Evolutionary conservation across 2,329 filamentous ascomycete genomes (phyloP).

Genomic region (Aspergillus oerlinghausenensis): DNA sequence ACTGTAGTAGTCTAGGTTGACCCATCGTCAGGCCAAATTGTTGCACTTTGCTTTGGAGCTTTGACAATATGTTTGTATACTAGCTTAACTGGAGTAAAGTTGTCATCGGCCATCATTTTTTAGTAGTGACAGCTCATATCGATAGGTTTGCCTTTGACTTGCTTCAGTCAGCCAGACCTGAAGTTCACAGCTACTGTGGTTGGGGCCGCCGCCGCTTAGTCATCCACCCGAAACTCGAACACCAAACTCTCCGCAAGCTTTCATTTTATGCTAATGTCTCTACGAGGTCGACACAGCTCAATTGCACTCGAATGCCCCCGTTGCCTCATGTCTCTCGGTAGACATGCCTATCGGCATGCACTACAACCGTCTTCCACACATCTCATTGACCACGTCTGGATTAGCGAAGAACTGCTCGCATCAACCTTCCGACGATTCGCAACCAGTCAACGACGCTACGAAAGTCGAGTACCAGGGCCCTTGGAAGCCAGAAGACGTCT

Average conservation of each 20-base stretch:
- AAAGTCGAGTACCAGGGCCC: constrained; percentile 58
- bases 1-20: background rate
- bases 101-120: background rate
- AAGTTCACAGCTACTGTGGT: background rate
- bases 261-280: constrained; percentile 5
- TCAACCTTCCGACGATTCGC: constrained; percentile 47
- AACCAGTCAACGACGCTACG: constrained; percentile 49
- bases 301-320: constrained; percentile 20
- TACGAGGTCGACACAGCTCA: constrained; percentile 8
- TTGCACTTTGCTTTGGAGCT: background rate
- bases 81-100: background rate
- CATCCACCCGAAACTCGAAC: background rate
- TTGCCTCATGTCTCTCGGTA: constrained; percentile 39
- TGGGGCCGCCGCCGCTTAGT: background rate
- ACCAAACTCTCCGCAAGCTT: background rate
- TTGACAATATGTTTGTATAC: too few species aligned
- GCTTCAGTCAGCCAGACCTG: too few species aligned
- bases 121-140: background rate
- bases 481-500: constrained; percentile 56
- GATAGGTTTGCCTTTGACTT: background rate
- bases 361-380: constrained; percentile 23
- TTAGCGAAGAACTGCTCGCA: constrained; percentile 43
- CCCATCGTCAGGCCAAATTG: background rate
- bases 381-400: constrained; percentile 39
- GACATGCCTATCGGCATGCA: constrained; percentile 39